Evolutionary conservation across 257 asterid genomes (phyloP).

Genomic region (Solanum virginianum): DNA sequence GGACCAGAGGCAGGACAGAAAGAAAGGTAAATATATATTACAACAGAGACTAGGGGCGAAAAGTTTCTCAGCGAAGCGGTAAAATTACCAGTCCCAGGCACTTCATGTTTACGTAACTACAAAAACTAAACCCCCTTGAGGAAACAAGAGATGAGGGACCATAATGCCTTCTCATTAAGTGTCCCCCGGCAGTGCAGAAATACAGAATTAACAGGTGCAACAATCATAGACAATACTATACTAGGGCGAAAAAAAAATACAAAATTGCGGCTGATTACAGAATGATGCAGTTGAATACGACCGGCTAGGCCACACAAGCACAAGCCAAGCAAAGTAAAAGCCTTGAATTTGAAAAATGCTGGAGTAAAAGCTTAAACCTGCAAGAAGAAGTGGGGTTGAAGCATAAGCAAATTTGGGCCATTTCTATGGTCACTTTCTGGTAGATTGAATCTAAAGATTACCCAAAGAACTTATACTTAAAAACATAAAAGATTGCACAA

Average conservation of each 20-base stretch:
- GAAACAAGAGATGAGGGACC: neutral
- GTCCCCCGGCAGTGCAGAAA: neutral
- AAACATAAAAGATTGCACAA: neutral
- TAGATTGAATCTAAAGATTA: neutral
- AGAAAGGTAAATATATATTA: neutral
- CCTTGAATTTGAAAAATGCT: conserved; percentile 6
- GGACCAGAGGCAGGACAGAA: neutral
- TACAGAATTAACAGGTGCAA: neutral
- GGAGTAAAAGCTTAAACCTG: conserved; percentile 11
- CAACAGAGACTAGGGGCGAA: neutral
- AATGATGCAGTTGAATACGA: neutral
- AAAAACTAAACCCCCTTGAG: neutral
- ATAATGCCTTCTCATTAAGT: neutral
- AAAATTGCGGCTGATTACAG: neutral
- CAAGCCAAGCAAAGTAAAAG: conserved; percentile 8
- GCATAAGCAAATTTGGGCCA: neutral
- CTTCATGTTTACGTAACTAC: neutral
- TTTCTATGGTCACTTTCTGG: neutral
- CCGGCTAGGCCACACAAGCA: conserved; percentile 13
- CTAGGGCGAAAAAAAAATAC: neutral
- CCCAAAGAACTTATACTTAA: neutral
- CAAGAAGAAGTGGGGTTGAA: neutral
- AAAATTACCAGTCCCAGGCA: neutral
- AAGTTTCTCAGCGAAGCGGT: neutral
- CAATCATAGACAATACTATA: neutral